These are phyloP conservation scores for Pseudocercospora pini-densiflorae DNA, from an alignment of 2,329 filamentous ascomycete genomes.

Conservation along the genomic window DNA sequence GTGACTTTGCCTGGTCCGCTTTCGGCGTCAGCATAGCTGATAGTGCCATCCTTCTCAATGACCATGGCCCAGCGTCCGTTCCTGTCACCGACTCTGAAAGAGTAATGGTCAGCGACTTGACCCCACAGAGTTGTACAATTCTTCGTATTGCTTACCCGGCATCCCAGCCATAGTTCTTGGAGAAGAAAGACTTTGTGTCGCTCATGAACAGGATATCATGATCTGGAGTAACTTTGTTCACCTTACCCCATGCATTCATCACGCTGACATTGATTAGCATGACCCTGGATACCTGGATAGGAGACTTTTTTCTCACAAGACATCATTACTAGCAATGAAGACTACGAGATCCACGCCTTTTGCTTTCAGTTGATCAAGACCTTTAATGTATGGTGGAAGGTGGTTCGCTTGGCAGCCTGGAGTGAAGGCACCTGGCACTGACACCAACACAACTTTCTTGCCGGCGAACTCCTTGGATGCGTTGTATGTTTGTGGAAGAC, in stretches of 20 bases:
- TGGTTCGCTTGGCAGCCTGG: slow-evolving; percentile 83
- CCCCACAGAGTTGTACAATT: slow-evolving; percentile 38
- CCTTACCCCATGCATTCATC: slow-evolving; percentile 75
- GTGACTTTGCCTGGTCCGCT: slow-evolving; percentile 53
- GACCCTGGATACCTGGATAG: slow-evolving; percentile 54
- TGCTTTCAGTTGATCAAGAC: slow-evolving; percentile 69
- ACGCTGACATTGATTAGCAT: slow-evolving; percentile 1
- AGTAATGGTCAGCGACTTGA: background rate
- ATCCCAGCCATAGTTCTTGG: slow-evolving; percentile 77
- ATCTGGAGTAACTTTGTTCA: slow-evolving; percentile 76
- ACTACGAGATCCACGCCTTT: slow-evolving; percentile 85
- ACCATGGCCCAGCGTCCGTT: slow-evolving; percentile 80
- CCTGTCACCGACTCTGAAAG: slow-evolving; percentile 60
- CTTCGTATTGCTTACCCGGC: slow-evolving; percentile 66
- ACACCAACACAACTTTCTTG: slow-evolving; percentile 74
- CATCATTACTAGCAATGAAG: slow-evolving; percentile 83
- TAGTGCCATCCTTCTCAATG: slow-evolving; percentile 77
- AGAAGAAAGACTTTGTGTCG: slow-evolving; percentile 74
- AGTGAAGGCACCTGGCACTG: slow-evolving; percentile 72
- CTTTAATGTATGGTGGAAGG: slow-evolving; percentile 78
- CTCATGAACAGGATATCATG: slow-evolving; percentile 77
- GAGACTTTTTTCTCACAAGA: slow-evolving; percentile 80
- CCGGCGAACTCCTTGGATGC: slow-evolving; percentile 75
- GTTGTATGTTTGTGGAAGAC: slow-evolving; percentile 76
- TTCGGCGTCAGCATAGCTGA: slow-evolving; percentile 80